Evolutionary conservation across 2,329 filamentous ascomycete genomes (phyloP).

Genomic region (Hypoxylon sp.): DNA sequence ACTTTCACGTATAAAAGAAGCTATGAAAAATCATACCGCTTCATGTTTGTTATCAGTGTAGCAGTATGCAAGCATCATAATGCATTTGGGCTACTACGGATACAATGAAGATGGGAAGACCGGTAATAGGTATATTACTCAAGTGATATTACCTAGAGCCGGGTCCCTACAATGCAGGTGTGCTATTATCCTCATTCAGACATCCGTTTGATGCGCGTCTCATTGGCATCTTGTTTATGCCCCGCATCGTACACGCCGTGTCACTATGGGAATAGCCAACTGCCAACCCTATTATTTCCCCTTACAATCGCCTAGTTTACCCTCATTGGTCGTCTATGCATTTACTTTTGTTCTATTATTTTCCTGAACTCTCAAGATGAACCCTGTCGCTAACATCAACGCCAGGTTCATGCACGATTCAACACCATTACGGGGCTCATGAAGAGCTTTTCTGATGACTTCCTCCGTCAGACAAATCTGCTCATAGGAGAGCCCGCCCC

Average conservation of each 20-base stretch:
- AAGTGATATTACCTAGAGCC: slow-evolving; percentile 1
- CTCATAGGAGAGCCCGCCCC: slow-evolving; percentile 76
- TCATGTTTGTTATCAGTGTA: not conserved
- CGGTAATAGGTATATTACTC: slow-evolving; percentile 6
- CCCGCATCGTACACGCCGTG: not conserved
- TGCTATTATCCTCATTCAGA: not conserved
- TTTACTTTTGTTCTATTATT: not conserved
- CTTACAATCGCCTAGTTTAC: not conserved
- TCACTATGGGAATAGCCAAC: not conserved
- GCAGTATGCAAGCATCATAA: not conserved
- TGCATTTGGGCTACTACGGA: not conserved
- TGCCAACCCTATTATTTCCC: not conserved
- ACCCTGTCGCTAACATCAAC: slow-evolving; percentile 56
- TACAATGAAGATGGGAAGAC: not conserved
- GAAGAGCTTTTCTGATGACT: slow-evolving; percentile 84
- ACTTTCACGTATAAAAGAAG: not conserved
- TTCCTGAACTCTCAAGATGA: not conserved
- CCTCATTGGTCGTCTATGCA: not conserved
- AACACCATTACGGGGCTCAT: slow-evolving; percentile 84
- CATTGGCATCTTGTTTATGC: slow-evolving; percentile 11
- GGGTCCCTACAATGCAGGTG: not conserved
- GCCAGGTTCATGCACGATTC: slow-evolving; percentile 81
- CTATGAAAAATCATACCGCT: slow-evolving; percentile 14
- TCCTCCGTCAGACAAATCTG: slow-evolving; percentile 89
- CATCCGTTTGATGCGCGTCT: not conserved